phyloP scores from a whole-genome alignment of 495 filamentous ascomycete species.

The Diplogelasinospora grovesii region DNA sequence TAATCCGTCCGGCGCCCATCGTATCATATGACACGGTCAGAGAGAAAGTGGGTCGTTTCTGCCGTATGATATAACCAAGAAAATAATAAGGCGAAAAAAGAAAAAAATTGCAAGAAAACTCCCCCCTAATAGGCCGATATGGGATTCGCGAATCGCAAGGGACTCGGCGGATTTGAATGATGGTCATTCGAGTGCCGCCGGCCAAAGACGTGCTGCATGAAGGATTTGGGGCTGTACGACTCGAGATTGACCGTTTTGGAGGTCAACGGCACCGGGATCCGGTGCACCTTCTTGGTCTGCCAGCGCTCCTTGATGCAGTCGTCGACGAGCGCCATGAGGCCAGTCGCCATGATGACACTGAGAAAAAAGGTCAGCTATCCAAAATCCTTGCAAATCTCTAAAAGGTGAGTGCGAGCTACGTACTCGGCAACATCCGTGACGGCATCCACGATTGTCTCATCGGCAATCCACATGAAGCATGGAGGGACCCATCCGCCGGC shows the following conservation, averaged over 20 bases:
- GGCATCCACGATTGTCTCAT: constrained; percentile 57
- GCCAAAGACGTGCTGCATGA: constrained; percentile 76
- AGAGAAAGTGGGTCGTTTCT: neutral
- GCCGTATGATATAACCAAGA: no score
- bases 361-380: constrained; percentile 11
- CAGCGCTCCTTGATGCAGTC: constrained; percentile 82
- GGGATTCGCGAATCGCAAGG: constrained; percentile 33
- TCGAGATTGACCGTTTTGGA: constrained; percentile 59
- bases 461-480: constrained; percentile 81
- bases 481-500: constrained; percentile 91
- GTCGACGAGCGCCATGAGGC: constrained; percentile 83
- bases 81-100: no score
- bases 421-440: constrained; percentile 86
- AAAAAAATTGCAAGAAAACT: constrained; percentile 1
- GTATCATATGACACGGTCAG: neutral
- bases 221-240: constrained; percentile 59
- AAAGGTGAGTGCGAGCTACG: constrained; percentile 38
- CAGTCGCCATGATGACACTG: constrained; percentile 85
- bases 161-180: constrained; percentile 30
- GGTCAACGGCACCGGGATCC: constrained; percentile 49
- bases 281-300: constrained; percentile 57
- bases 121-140: constrained; percentile 31
- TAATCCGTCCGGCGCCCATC: neutral
- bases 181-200: constrained; percentile 43
- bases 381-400: no score